Evolutionary conservation across 371 early-diverging fungal species (phyloP), one percentile per base, ranked within the genome.

Genomic region (Mortierella sp.): DNA sequence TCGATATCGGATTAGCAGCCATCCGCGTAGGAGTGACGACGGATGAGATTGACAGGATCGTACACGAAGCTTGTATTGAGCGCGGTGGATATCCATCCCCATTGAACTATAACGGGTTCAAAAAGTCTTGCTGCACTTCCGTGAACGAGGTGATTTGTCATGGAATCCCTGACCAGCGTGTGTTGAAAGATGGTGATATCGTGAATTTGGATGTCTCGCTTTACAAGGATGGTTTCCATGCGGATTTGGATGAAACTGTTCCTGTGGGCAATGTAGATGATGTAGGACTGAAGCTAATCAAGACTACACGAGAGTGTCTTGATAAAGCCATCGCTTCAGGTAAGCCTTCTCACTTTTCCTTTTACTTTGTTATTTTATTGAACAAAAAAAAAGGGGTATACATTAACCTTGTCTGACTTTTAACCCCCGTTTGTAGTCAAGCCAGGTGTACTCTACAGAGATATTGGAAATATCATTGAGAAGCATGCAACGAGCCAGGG

Each of bases 41-140:
- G 0, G 96, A 95, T 72, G 96, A 95, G 77, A 94, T 98, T 72
- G 89, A 99, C 85, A 83, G 91, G 32, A 90, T 94, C 63, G 90
- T 97, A 28, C 98, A 97, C 79, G 93, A 93, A 70, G 97, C 95
- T 32, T 93, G 92, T 35, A 90, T 98, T 67, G 93, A 92, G 70
- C 92, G 95, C 40, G 89, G 91, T 43, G 91, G 92, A 9, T 99
- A 99, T 83, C 99, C 99, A 39, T 97, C 97, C 0, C 96, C 98
- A 37, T 86, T 98, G 66, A 97, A 97, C 88, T 97, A 98, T 87
- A 89, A 94, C 83, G 88, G 92, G 24, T 97, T 96, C 81, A 97
- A 97, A 20, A 95, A 95, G 77, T 94, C 97, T 18, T 90, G 93
- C 78, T 97, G 98, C 90, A 97, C 96, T 73, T 91, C 92, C 16